phyloP scores from a whole-genome alignment of 768 basidiomycete species.

The Asterophora lycoperdoides region DNA sequence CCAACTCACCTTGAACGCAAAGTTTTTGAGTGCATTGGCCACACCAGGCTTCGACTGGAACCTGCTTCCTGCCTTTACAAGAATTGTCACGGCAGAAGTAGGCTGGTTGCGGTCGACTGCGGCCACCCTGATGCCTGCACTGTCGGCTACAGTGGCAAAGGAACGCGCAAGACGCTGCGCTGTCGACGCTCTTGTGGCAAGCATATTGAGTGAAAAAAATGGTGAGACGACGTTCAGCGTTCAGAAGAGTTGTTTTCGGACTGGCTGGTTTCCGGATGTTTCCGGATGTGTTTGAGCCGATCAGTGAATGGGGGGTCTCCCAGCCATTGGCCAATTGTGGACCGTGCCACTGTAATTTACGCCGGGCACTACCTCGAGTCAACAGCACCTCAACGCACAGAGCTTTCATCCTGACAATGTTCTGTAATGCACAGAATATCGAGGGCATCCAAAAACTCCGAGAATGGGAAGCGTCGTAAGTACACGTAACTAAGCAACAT shows the following conservation, averaged over 20 bases:
- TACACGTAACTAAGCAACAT: background rate
- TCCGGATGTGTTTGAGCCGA: conserved; percentile 13
- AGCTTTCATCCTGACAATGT: too few species aligned
- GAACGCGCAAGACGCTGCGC: conserved; percentile 59
- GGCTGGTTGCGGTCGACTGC: conserved; percentile 79
- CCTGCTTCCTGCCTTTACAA: conserved; percentile 90
- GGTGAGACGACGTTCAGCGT: conserved; percentile 16
- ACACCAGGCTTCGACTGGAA: conserved; percentile 87
- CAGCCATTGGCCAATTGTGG: too few species aligned
- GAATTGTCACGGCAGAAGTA: conserved; percentile 81
- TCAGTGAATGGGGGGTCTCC: too few species aligned
- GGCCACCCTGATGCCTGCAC: conserved; percentile 81
- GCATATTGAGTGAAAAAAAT: conserved; percentile 39
- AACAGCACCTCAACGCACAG: too few species aligned
- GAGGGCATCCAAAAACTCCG: background rate
- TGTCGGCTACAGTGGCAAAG: conserved; percentile 82
- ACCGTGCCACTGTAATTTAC: too few species aligned
- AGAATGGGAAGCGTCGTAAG: background rate
- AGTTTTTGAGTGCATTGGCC: conserved; percentile 95
- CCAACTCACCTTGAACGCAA: conserved; percentile 87
- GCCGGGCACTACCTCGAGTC: too few species aligned
- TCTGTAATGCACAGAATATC: too few species aligned
- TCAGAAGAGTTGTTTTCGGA: conserved; percentile 18
- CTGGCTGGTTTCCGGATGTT: conserved; percentile 19
- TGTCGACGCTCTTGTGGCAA: conserved; percentile 57